A percentile compares a stretch with the other conserved stretches of the same genome.
Evolutionary conservation across 306 rosid species (phyloP).

Genomic region (Amphicarpaea edgeworthii): DNA sequence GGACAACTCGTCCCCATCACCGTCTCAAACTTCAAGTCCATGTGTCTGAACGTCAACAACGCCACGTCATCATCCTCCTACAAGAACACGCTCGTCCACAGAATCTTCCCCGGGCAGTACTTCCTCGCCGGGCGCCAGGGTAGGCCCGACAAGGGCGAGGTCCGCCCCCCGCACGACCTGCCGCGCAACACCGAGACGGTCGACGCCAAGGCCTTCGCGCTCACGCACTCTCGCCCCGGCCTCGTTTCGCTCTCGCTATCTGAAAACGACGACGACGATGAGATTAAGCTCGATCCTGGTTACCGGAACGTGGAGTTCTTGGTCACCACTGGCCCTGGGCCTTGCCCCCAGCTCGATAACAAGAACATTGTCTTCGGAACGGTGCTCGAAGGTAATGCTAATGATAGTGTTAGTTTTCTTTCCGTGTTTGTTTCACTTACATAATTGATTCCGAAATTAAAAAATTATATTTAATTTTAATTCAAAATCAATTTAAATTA

Average conservation of each 20-base stretch:
- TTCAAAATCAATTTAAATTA: no score
- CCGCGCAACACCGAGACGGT: constrained; percentile 75
- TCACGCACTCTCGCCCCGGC: constrained; percentile 79
- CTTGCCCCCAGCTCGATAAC: constrained; percentile 81
- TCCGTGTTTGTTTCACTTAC: no score
- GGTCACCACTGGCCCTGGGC: constrained; percentile 92
- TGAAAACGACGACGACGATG: constrained; percentile 82
- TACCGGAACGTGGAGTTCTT: constrained; percentile 86
- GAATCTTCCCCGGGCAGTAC: constrained; percentile 77
- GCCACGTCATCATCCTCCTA: constrained; percentile 66
- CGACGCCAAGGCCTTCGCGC: constrained; percentile 65
- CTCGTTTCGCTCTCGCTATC: constrained; percentile 79
- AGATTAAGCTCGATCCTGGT: constrained; percentile 68
- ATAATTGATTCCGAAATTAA: no score
- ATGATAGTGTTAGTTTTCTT: no score
- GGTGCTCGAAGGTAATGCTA: constrained; percentile 76
- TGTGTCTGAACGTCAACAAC: constrained; percentile 59
- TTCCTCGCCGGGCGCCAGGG: constrained; percentile 90
- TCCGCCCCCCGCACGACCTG: constrained; percentile 65
- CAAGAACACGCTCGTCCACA: constrained; percentile 76
- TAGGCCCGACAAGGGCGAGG: constrained; percentile 83
- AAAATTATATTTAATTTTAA: no score
- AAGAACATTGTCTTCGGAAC: constrained; percentile 86
- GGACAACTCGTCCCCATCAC: constrained; percentile 82
- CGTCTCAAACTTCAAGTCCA: constrained; percentile 82